Evolutionary conservation across 2,329 filamentous ascomycete species (phyloP).

Genomic region (Metarhizium robertsii): DNA sequence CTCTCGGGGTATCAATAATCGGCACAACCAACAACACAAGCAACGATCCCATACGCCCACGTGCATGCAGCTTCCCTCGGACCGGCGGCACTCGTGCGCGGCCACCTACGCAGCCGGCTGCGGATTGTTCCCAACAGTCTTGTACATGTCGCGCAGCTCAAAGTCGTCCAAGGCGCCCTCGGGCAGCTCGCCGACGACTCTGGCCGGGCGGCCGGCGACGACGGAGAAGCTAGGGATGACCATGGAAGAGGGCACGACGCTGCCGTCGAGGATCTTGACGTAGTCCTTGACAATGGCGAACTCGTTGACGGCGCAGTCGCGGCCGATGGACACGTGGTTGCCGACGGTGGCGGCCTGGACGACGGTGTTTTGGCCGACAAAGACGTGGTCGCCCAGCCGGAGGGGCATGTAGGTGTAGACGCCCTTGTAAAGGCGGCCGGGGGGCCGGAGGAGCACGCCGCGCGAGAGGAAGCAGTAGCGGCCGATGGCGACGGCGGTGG

Average conservation of each 20-base stretch:
- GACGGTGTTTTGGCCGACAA: slow-evolving; percentile 65
- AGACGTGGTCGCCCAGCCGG: slow-evolving; percentile 90
- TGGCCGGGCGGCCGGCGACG: slow-evolving; percentile 73
- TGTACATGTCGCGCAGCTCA: slow-evolving; percentile 55
- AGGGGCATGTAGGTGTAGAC: slow-evolving; percentile 76
- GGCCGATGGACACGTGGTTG: slow-evolving; percentile 78
- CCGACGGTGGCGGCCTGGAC: slow-evolving; percentile 79
- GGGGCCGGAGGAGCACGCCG: slow-evolving; percentile 70
- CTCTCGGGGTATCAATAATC: background rate
- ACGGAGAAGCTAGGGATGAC: slow-evolving; percentile 88
- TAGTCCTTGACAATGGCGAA: slow-evolving; percentile 93
- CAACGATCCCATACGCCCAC: too few species aligned
- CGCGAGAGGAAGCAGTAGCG: slow-evolving; percentile 83
- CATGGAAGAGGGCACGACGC: slow-evolving; percentile 78
- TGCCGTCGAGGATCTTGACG: slow-evolving; percentile 75
- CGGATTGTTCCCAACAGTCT: slow-evolving; percentile 51
- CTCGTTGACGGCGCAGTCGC: slow-evolving; percentile 66
- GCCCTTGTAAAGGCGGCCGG: slow-evolving; percentile 73
- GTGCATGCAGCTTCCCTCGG: too few species aligned
- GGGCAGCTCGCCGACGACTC: slow-evolving; percentile 72
- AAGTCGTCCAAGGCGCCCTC: slow-evolving; percentile 60
- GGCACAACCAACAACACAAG: too few species aligned
- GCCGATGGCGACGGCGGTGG: slow-evolving; percentile 74
- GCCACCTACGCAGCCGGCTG: slow-evolving; percentile 20
- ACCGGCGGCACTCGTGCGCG: background rate